Evolutionary conservation across 306 rosid genomes (phyloP), one percentile per base, ranked within the genome.

Genomic region (Ormosia semicastrata): DNA sequence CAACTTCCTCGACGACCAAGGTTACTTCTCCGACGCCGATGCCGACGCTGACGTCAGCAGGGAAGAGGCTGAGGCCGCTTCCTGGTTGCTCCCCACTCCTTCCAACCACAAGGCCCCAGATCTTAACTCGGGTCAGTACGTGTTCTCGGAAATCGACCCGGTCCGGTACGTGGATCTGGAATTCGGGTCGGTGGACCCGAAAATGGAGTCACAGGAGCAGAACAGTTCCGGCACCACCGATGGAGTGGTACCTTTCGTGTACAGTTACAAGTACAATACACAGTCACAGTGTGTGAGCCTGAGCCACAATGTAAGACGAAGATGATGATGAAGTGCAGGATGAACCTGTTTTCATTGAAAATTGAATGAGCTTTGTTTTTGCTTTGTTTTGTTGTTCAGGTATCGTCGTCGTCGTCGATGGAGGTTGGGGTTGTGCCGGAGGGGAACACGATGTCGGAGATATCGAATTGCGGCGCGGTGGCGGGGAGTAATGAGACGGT

Each of bases 41-140:
- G 86, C 64, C 41, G 41, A 37, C 24, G 24, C 24, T 1, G 97
- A 89, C 62, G 95, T 85, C 37, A 86, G 97, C 81, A 85, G 86
- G 58, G 99, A 93, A 68, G 99, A 92, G 70, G 98, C 96, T 0
- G 98, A 95, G 73, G 98, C 98, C 0, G 97, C 99, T 49, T 93
- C 98, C 1, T 95, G 99, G 99, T 82, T 95, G 81, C 90, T 95
- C 1, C 94, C 97, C 0, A 89, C 10, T 7, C 47, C 47, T 9
- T 41, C 47, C 13, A 49, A 81, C 10, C 85, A 86, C 0, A 95
- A 93, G 80, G 83, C 85, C 17, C 15, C 54, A 2, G 97, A 95
- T 85, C 91, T 85, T 53, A 90, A 89, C 82, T 84, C 97, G 5
- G 88, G 87, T 9, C 88, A 79, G 82, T 90, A 81, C 53, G 46